phyloP scores from a whole-genome alignment of 352 stramenopile species.

The Globisporangium iwayamae region DNA sequence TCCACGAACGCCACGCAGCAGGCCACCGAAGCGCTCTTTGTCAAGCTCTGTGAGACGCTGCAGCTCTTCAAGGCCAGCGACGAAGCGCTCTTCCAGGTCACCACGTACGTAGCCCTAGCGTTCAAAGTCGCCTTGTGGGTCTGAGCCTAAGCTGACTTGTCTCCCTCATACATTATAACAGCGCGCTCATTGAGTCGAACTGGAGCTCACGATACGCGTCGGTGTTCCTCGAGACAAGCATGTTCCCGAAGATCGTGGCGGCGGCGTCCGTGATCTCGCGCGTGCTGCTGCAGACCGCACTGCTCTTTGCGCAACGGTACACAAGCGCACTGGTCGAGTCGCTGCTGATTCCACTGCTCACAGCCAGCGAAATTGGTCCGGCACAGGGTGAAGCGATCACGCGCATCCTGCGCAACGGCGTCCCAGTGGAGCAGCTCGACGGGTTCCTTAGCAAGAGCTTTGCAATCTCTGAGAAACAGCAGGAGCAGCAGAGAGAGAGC shows the following conservation, averaged over 20 bases:
- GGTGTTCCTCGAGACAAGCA: conserved; percentile 49
- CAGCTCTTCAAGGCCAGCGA: conserved; percentile 48
- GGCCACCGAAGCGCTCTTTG: conserved; percentile 52
- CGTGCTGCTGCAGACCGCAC: conserved; percentile 53
- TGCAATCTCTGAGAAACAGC: conserved; percentile 10
- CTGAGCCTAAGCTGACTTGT: background rate
- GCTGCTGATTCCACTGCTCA: conserved; percentile 51
- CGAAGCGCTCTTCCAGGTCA: conserved; percentile 56
- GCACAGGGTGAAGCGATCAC: conserved; percentile 69
- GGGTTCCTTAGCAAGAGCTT: conserved; percentile 35
- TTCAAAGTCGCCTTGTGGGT: background rate
- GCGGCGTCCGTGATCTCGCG: conserved; percentile 73
- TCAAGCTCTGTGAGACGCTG: conserved; percentile 37
- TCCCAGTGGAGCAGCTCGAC: conserved; percentile 49
- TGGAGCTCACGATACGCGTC: conserved; percentile 69
- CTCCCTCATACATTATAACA: conserved; percentile 10
- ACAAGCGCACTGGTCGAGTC: conserved; percentile 38
- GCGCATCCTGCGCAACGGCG: conserved; percentile 50
- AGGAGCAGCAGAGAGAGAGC: background rate
- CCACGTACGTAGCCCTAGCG: conserved; percentile 26
- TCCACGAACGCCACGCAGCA: conserved; percentile 49
- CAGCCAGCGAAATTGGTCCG: conserved; percentile 29
- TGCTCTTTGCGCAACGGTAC: conserved; percentile 55
- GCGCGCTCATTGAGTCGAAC: conserved; percentile 52
- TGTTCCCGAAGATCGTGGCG: conserved; percentile 52